Percentiles rank a stretch among this genome's conserved stretches.
phyloP scores from a whole-genome alignment of 495 filamentous ascomycete genomes.

The Neurospora sp. region DNA sequence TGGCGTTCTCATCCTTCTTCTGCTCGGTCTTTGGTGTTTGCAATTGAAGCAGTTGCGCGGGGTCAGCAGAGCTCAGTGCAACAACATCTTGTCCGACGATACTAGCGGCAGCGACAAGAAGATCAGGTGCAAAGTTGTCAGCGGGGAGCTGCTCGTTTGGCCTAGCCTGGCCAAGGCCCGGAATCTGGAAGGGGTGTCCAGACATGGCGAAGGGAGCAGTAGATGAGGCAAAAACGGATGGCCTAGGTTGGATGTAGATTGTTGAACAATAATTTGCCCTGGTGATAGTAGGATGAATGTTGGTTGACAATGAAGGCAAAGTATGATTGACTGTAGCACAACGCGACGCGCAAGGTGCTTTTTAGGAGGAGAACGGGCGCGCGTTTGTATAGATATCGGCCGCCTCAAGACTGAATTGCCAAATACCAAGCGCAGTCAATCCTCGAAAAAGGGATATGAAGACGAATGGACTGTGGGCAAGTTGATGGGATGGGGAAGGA shows the following conservation, averaged over 20 bases:
- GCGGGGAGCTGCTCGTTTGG: constrained; percentile 17
- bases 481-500: background rate
- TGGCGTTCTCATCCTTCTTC: constrained; percentile 7
- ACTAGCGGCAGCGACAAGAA: constrained; percentile 10
- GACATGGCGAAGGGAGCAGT: constrained; percentile 26
- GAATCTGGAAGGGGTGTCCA: constrained; percentile 28
- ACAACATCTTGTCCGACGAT: background rate
- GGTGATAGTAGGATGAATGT: background rate
- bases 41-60: background rate
- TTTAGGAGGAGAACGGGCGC: background rate
- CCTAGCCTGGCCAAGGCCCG: constrained; percentile 26
- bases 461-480: background rate
- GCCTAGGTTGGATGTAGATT: background rate
- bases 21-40: background rate
- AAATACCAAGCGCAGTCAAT: background rate
- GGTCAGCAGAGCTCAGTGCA: background rate
- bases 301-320: background rate
- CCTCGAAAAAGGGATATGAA: background rate
- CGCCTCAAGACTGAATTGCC: background rate
- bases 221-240: constrained; percentile 1
- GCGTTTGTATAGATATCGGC: background rate
- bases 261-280: background rate
- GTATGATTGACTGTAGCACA: background rate
- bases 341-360: background rate
- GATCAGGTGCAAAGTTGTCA: constrained; percentile 15